Base-by-base conservation (phyloP, 495 filamentous ascomycete species). In the Astrothelium macrocarpum region DNA sequence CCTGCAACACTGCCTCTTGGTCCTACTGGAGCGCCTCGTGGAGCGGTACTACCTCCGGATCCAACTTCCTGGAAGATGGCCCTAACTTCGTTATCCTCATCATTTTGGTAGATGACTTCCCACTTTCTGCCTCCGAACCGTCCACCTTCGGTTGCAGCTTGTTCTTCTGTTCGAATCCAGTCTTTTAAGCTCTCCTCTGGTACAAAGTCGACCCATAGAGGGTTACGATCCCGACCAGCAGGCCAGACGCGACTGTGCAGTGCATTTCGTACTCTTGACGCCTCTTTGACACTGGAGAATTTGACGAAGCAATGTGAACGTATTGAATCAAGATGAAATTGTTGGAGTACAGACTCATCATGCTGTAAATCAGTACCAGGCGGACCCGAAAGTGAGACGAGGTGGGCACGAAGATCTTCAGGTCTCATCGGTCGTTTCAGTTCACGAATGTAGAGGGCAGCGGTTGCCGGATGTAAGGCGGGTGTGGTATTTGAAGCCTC, bases 301-400 rank as follows among this genome's bases (percentile, higher is more conserved):
- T 78, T 74, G 32, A 87, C 87, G 70, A 97, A 87, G 53, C 90
- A 90, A 70, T 98, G 94, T 0, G 91, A 94, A 61, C 87, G 86
- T 74, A 98, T 90, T 2, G 78, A 72, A 71, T 98, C 92, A 32
- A 97, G 79, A 70, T 88, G 88, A 74, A 95, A 91, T 31, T 84
- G 76, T 16, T 80, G 71, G 10, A 97, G 76, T 14, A 83, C 72
- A 25, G 80, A 77, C 1, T 78, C 67, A 16, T 56, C 25, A 16
- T 56, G 26, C 16, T 29, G 3, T 26, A 20, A 56, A 46, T 87
- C 78, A 68, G 53, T 60, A 59, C 62, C 65, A 64, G 46, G 88
- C 82, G 65, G 96, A 87, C 63, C 90, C 90, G 71, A 96, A 67
- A 97, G 91, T 76, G 96, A 90, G 72, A 95, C 90, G 26, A 98